Conservation (phyloP, 441 rosid genomes). For the Pelargonium citronellum region DNA sequence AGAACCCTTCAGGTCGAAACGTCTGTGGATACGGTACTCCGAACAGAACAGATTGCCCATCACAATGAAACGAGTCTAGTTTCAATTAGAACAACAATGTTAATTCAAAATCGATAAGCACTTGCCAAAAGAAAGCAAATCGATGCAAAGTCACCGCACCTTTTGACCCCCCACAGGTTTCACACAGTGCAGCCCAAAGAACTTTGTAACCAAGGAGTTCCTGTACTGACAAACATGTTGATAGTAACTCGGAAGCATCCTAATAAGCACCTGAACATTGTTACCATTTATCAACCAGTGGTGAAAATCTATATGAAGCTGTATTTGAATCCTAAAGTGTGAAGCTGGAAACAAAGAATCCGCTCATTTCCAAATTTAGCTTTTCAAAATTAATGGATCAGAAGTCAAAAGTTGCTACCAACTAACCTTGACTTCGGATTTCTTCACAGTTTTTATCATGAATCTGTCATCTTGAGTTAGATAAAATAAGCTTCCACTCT, state of each 20-base stretch:
- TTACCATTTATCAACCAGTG: not conserved
- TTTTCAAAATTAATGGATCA: not conserved
- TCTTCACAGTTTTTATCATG: slow-evolving; percentile 98
- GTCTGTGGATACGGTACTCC: slow-evolving; percentile 14
- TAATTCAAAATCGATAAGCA: not conserved
- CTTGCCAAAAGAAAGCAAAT: not conserved
- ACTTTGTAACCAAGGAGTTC: slow-evolving; percentile 44
- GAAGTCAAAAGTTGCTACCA: slow-evolving; percentile 35
- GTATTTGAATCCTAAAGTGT: not conserved
- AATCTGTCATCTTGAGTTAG: slow-evolving; percentile 80
- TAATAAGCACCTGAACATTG: slow-evolving; percentile 39
- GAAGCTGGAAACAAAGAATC: not conserved
- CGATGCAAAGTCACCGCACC: slow-evolving; percentile 9
- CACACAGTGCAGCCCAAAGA: slow-evolving; percentile 33
- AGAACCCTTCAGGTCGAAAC: slow-evolving; percentile 46
- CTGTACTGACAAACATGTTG: slow-evolving; percentile 41
- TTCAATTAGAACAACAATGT: slow-evolving; percentile 9
- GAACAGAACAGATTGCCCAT: slow-evolving; percentile 20
- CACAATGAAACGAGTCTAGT: slow-evolving; percentile 19
- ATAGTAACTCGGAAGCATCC: slow-evolving; percentile 47
- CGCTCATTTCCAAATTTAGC: not conserved
- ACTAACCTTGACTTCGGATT: slow-evolving; percentile 87
- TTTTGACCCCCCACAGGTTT: not conserved
- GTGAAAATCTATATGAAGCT: not conserved
- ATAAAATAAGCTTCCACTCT: slow-evolving; percentile 97